These are phyloP conservation scores for Boletus eberwhitei DNA, from an alignment of 768 basidiomycete species.

Conservation along the genomic window DNA sequence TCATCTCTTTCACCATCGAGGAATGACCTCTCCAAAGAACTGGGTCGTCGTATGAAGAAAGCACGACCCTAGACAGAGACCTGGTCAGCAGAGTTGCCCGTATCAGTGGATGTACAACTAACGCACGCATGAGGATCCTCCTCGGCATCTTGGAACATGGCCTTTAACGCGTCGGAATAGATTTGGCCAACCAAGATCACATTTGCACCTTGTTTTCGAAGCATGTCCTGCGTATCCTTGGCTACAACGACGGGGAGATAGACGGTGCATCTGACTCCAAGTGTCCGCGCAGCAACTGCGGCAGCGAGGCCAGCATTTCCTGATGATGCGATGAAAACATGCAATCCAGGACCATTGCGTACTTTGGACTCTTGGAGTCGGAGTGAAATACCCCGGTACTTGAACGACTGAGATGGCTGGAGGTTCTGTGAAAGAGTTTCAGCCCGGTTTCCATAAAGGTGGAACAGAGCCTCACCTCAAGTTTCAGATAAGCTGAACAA, in stretches of 20 bases:
- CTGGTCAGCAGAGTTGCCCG: background rate
- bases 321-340: conserved; percentile 68
- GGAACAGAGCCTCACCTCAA: conserved; percentile 50
- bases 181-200: conserved; percentile 55
- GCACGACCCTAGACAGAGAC: conserved; percentile 47
- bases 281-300: conserved; percentile 55
- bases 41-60: conserved; percentile 70
- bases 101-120: background rate
- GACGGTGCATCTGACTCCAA: conserved; percentile 61
- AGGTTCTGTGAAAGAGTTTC: conserved; percentile 49
- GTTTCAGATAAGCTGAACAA: conserved; percentile 62
- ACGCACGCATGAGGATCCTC: conserved; percentile 53
- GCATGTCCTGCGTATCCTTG: conserved; percentile 44
- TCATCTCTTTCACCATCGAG: conserved; percentile 68
- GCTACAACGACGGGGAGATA: conserved; percentile 58
- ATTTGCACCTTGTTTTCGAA: conserved; percentile 53
- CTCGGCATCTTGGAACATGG: conserved; percentile 46
- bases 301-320: conserved; percentile 81
- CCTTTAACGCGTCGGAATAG: conserved; percentile 55
- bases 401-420: conserved; percentile 74
- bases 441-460: background rate
- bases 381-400: conserved; percentile 66
- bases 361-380: conserved; percentile 53
- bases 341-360: conserved; percentile 50
- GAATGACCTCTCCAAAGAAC: conserved; percentile 73